Conservation (phyloP, 1,284 basidiomycete genomes). For the Cryptococcus amylolentus region DNA sequence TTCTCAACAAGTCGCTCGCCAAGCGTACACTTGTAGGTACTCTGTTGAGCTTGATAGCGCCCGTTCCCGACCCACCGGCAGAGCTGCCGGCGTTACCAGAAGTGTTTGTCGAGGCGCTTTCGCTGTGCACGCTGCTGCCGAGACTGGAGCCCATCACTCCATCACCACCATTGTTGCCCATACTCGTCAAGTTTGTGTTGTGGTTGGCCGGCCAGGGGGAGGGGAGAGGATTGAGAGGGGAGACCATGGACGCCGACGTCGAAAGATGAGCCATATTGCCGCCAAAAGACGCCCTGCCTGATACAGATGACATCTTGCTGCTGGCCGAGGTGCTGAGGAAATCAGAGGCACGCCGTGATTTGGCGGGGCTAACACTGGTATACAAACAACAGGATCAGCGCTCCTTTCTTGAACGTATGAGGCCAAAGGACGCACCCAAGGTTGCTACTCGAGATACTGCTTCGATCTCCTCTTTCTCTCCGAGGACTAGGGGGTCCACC, state of each 20-base stretch:
- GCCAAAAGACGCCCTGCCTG: slow-evolving; percentile 8
- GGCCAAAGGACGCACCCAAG: neutral
- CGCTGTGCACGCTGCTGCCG: too few species aligned
- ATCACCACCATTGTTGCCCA: neutral
- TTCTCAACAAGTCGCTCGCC: slow-evolving; percentile 52
- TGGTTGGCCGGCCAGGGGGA: slow-evolving; percentile 41
- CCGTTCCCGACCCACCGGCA: slow-evolving; percentile 4
- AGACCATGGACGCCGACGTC: slow-evolving; percentile 46
- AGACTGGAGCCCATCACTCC: neutral
- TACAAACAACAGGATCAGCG: neutral
- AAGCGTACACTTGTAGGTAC: slow-evolving; percentile 56
- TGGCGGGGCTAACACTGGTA: slow-evolving; percentile 21
- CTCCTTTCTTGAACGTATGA: neutral
- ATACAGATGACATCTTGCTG: slow-evolving; percentile 30
- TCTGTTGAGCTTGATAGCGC: slow-evolving; percentile 54
- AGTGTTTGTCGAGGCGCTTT: too few species aligned
- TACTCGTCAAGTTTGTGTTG: neutral
- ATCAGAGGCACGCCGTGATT: slow-evolving; percentile 39
- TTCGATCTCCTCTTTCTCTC: slow-evolving; percentile 25
- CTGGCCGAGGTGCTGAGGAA: slow-evolving; percentile 36
- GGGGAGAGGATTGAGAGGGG: slow-evolving; percentile 48
- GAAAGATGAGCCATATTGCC: slow-evolving; percentile 26
- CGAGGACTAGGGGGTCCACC: slow-evolving; percentile 30
- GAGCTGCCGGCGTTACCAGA: slow-evolving; percentile 4
- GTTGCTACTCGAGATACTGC: slow-evolving; percentile 7